Percentiles rank a stretch among this genome's conserved stretches.
phyloP scores from a whole-genome alignment of 176 grass and related monocot genomes.

The Pontederia crassipes region DNA sequence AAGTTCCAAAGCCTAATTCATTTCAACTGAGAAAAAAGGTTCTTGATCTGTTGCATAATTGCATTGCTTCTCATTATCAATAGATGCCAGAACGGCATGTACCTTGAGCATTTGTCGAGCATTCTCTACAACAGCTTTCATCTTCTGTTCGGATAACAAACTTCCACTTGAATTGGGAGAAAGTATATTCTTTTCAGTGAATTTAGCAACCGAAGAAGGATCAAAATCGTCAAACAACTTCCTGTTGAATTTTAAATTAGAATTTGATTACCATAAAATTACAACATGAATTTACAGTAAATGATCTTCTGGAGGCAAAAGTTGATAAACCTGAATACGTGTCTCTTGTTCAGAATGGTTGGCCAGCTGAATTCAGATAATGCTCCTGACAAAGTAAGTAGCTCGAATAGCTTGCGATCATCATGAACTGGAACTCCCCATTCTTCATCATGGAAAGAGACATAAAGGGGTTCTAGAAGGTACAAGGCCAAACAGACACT shows the following conservation, averaged over 20 bases:
- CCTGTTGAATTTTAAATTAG: background rate
- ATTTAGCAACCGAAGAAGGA: conserved; percentile 21
- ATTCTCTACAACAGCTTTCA: conserved; percentile 36
- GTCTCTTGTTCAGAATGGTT: conserved; percentile 40
- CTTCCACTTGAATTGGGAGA: conserved; percentile 23
- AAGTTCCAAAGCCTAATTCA: no score
- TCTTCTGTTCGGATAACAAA: conserved; percentile 43
- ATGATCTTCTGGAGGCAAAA: background rate
- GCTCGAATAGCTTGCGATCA: conserved; percentile 42
- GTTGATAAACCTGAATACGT: conserved; percentile 30
- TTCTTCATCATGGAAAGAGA: conserved; percentile 49
- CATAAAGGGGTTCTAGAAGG: conserved; percentile 29
- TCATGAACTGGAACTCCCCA: conserved; percentile 41
- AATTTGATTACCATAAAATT: background rate
- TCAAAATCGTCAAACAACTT: conserved; percentile 34
- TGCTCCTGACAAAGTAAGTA: conserved; percentile 39
- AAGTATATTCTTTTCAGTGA: conserved; percentile 37
- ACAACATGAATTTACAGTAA: conserved; percentile 1
- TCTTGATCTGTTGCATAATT: no score
- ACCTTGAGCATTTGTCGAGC: conserved; percentile 34
- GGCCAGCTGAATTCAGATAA: conserved; percentile 45
- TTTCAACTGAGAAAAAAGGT: no score
- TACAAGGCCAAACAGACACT: background rate
- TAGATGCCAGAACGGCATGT: background rate
- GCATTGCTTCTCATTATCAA: no score